These are phyloP conservation scores for Pharnaceum exiguum DNA, from an alignment of 148 eudicot species.

Conservation along the genomic window DNA sequence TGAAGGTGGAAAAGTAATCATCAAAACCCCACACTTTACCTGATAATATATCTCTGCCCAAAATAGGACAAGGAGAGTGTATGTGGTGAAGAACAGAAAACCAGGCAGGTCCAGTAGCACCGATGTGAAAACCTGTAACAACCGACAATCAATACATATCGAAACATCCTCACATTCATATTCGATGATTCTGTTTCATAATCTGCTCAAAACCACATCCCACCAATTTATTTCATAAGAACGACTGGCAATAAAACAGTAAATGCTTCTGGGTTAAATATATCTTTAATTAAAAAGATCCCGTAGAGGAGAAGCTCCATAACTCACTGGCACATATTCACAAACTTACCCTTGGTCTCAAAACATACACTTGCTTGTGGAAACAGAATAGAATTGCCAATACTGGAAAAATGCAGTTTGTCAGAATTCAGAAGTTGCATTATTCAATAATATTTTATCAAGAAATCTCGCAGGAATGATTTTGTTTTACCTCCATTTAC, in stretches of 20 bases:
- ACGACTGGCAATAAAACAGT: neutral
- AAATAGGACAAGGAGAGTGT: constrained; percentile 86
- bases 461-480: neutral
- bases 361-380: constrained; percentile 52
- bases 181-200: neutral
- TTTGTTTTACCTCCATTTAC: constrained; percentile 75
- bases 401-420: constrained; percentile 37
- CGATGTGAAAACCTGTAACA: constrained; percentile 52
- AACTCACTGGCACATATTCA: neutral
- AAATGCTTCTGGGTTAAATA: neutral
- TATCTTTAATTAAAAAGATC: too few relatives aligned
- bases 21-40: constrained; percentile 26
- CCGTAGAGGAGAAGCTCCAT: neutral
- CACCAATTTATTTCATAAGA: neutral
- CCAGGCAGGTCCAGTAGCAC: constrained; percentile 80
- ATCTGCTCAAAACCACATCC: neutral
- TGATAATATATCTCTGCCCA: constrained; percentile 98
- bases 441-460: neutral
- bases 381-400: constrained; percentile 81
- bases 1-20: constrained; percentile 1
- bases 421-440: constrained; percentile 3
- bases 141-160: neutral
- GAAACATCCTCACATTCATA: neutral
- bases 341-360: constrained; percentile 62
- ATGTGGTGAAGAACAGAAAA: constrained; percentile 83